Evolutionary conservation across 768 basidiomycete species (phyloP).

Genomic region (Sutorius australiensis): DNA sequence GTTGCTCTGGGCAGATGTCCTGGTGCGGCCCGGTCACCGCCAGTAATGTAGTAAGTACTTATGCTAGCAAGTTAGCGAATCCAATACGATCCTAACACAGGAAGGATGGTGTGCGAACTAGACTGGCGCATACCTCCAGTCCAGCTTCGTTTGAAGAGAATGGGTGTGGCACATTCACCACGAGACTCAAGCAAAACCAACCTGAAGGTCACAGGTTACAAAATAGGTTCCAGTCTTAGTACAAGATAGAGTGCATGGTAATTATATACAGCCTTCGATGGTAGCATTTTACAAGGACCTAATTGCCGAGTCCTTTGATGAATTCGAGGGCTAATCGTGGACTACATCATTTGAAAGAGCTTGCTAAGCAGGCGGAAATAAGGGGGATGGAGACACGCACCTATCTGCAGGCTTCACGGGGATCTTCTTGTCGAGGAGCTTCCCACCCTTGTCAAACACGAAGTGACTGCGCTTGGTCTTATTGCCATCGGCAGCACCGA

Average conservation of each 20-base stretch:
- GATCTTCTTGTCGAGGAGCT: slow-evolving; percentile 77
- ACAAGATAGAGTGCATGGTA: slow-evolving; percentile 5
- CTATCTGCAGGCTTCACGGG: slow-evolving; percentile 88
- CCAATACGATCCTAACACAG: too few relatives aligned
- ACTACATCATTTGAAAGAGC: slow-evolving; percentile 33
- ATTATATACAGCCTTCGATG: slow-evolving; percentile 1
- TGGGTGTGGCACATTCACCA: too few relatives aligned
- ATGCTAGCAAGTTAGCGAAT: too few relatives aligned
- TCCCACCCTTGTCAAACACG: slow-evolving; percentile 89
- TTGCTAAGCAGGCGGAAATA: not conserved
- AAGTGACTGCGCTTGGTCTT: slow-evolving; percentile 92
- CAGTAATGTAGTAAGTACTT: too few relatives aligned
- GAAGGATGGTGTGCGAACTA: too few relatives aligned
- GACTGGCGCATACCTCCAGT: too few relatives aligned
- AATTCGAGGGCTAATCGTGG: slow-evolving; percentile 64
- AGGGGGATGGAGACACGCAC: slow-evolving; percentile 31
- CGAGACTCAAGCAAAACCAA: too few relatives aligned
- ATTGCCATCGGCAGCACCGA: slow-evolving; percentile 77
- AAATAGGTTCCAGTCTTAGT: not conserved
- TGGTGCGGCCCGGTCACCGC: too few relatives aligned
- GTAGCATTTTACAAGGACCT: not conserved
- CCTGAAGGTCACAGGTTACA: too few relatives aligned
- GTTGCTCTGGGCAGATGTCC: too few relatives aligned
- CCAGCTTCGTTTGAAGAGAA: too few relatives aligned
- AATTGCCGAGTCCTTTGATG: slow-evolving; percentile 45